phyloP scores from a whole-genome alignment of 352 stramenopile genomes.

The Globisporangium echinulatum region DNA sequence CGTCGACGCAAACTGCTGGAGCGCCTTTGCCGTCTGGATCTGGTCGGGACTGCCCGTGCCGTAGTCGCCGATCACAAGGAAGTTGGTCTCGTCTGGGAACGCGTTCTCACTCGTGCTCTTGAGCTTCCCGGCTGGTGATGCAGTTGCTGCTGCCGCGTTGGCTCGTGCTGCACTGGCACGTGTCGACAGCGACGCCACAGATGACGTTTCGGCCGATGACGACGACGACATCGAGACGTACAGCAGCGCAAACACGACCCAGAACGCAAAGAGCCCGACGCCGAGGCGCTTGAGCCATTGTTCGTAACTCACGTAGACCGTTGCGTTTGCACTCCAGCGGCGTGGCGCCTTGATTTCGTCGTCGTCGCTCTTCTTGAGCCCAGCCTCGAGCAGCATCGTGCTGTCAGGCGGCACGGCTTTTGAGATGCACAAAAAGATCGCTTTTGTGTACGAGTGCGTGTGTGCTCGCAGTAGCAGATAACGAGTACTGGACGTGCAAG shows the following conservation, averaged over 20 bases:
- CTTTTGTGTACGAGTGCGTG: background rate
- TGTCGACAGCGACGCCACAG: background rate
- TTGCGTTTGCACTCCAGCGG: constrained; percentile 15
- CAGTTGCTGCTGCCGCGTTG: background rate
- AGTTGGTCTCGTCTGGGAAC: constrained; percentile 61
- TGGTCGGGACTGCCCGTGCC: constrained; percentile 64
- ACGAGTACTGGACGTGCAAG: background rate
- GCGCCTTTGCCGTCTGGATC: constrained; percentile 45
- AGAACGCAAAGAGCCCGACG: constrained; percentile 41
- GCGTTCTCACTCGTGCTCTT: constrained; percentile 23
- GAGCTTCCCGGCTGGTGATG: constrained; percentile 1
- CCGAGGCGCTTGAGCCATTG: constrained; percentile 55
- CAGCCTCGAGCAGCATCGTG: constrained; percentile 55
- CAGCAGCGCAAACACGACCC: constrained; percentile 54
- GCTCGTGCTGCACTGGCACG: background rate
- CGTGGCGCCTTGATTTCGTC: constrained; percentile 24
- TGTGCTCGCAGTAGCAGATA: background rate
- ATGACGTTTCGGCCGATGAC: background rate
- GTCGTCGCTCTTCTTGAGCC: constrained; percentile 47
- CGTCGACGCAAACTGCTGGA: constrained; percentile 47
- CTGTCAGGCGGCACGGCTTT: no score
- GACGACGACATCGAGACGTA: constrained; percentile 15
- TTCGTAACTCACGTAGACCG: constrained; percentile 37
- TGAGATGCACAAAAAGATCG: background rate
- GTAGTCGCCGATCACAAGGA: constrained; percentile 79